Evolutionary conservation across 1,139 yeast genomes (phyloP).

Genomic region (Pichia sp.): DNA sequence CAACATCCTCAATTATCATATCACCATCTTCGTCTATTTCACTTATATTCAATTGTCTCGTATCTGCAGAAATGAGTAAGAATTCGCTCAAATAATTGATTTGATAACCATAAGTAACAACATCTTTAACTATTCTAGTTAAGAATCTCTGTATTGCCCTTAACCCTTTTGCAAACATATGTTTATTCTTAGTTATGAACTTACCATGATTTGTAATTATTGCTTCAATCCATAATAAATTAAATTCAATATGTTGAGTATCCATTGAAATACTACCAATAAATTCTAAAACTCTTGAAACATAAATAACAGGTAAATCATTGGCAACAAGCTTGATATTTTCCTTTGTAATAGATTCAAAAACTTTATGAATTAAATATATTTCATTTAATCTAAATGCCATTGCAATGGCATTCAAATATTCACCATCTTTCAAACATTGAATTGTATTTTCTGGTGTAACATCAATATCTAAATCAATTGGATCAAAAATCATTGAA

Average conservation of each 20-base stretch:
- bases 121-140: conserved; percentile 67
- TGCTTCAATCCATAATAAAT: conserved; percentile 70
- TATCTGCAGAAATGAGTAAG: conserved; percentile 18
- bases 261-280: conserved; percentile 65
- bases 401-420: conserved; percentile 80
- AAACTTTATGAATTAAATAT: conserved; percentile 63
- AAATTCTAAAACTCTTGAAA: conserved; percentile 59
- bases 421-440: conserved; percentile 61
- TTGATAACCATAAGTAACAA: conserved; percentile 35
- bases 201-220: conserved; percentile 70
- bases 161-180: conserved; percentile 58
- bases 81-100: conserved; percentile 22
- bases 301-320: conserved; percentile 71
- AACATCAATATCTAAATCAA: conserved; percentile 86
- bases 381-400: conserved; percentile 86
- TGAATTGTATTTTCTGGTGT: conserved; percentile 74
- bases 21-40: conserved; percentile 18
- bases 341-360: conserved; percentile 56
- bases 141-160: conserved; percentile 72
- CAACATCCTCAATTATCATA: conserved; percentile 27
- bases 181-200: conserved; percentile 57
- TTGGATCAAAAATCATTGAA: conserved; percentile 79
- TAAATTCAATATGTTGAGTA: conserved; percentile 83
- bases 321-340: conserved; percentile 62
- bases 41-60: background rate